Percentiles rank a stretch among this genome's conserved stretches.
Conservation (phyloP, 345 rosid genomes). For the Limnanthes douglasii region DNA sequence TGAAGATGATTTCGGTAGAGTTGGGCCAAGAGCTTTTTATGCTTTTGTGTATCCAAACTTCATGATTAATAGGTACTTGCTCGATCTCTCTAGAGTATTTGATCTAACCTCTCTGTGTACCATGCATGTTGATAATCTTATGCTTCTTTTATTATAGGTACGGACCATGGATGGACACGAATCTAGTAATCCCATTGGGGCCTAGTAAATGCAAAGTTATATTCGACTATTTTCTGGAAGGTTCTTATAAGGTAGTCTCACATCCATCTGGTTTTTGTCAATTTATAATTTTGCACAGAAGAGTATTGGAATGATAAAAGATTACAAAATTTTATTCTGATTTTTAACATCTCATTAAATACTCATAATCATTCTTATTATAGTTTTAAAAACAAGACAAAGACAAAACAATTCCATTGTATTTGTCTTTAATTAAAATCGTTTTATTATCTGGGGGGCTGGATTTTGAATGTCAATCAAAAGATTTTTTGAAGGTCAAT, state of each 20-base stretch:
- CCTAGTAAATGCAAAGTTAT: constrained; percentile 61
- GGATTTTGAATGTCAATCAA: too few relatives aligned
- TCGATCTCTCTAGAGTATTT: not conserved
- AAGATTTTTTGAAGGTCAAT: too few relatives aligned
- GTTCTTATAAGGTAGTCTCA: constrained; percentile 33
- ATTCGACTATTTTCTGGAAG: constrained; percentile 78
- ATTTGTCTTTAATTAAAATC: too few relatives aligned
- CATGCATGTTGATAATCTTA: not conserved
- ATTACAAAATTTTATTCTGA: not conserved
- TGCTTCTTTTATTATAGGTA: constrained; percentile 23
- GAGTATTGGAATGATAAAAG: not conserved
- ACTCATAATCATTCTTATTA: too few relatives aligned
- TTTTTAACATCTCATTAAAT: too few relatives aligned
- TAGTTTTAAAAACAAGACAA: too few relatives aligned
- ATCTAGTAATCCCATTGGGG: constrained; percentile 65
- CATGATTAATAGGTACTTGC: constrained; percentile 70
- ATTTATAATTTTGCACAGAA: not conserved
- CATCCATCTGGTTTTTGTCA: too few relatives aligned
- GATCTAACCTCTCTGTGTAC: not conserved
- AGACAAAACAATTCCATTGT: too few relatives aligned
- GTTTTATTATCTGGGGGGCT: too few relatives aligned
- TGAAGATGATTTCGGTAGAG: constrained; percentile 30
- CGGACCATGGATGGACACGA: constrained; percentile 99
- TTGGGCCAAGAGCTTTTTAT: constrained; percentile 68
- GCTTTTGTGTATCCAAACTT: constrained; percentile 90